phyloP scores from a whole-genome alignment of 176 grass and related monocot species.

The Alopecurus myosuroides region DNA sequence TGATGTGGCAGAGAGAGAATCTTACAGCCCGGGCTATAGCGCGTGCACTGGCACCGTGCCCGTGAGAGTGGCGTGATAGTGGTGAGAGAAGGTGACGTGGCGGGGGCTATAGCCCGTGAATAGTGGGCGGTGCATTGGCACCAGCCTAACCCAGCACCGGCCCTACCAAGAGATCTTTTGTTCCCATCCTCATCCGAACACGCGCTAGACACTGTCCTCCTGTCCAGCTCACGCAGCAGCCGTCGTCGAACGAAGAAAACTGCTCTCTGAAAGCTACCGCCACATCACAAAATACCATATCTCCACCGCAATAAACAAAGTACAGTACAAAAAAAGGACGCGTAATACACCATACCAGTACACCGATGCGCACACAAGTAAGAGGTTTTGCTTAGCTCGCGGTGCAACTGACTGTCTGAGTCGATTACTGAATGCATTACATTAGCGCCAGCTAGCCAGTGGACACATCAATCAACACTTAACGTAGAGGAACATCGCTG shows the following conservation, averaged over 20 bases:
- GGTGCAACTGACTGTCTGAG: neutral
- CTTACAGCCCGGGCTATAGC: too few species aligned
- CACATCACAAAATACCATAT: neutral
- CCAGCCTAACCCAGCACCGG: neutral
- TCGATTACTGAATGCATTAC: neutral
- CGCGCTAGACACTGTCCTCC: slow-evolving; percentile 17
- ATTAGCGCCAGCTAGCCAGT: neutral
- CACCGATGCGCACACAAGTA: neutral
- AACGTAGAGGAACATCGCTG: neutral
- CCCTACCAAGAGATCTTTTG: neutral
- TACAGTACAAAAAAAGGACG: neutral
- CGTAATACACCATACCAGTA: neutral
- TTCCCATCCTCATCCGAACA: neutral
- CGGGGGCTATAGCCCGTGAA: too few species aligned
- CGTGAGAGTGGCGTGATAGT: too few species aligned
- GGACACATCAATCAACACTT: neutral
- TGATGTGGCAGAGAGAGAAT: too few species aligned
- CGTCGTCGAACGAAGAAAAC: neutral
- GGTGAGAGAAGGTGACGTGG: too few species aligned
- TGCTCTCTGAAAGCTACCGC: neutral
- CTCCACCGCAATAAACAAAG: neutral
- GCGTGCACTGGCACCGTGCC: too few species aligned
- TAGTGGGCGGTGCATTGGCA: too few species aligned
- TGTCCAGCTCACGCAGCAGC: neutral
- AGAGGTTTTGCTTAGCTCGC: too few species aligned